Evolutionary conservation across 2,329 filamentous ascomycete species (phyloP).

Genomic region (Ascochyta lentis): DNA sequence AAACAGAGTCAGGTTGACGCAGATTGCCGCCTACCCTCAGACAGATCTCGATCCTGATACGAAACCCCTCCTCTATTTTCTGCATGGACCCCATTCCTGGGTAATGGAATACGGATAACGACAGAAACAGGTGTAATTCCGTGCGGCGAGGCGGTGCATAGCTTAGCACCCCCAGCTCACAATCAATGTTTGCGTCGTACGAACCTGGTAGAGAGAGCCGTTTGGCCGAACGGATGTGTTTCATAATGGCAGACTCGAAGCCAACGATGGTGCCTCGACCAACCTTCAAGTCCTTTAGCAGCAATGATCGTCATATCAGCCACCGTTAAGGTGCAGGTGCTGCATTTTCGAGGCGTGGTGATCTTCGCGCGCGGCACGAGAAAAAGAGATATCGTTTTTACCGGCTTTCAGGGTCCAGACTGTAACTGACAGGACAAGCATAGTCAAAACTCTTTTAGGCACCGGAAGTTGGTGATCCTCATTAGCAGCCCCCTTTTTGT

Average conservation of each 20-base stretch:
- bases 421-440: constrained; percentile 8
- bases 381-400: constrained; percentile 12
- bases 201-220: constrained; percentile 3
- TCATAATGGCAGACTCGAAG: background rate
- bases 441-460: constrained; percentile 3
- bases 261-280: background rate
- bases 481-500: constrained; percentile 3
- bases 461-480: constrained; percentile 1
- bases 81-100: constrained; percentile 7
- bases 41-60: constrained; percentile 6
- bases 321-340: constrained; percentile 4
- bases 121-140: constrained; percentile 6
- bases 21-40: background rate
- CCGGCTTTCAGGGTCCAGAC: constrained; percentile 15
- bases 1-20: constrained; percentile 3
- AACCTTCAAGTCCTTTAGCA: background rate
- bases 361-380: constrained; percentile 10
- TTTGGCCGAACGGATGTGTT: constrained; percentile 3
- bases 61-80: background rate
- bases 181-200: constrained; percentile 8
- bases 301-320: constrained; percentile 3
- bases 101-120: background rate
- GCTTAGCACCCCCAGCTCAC: constrained; percentile 3
- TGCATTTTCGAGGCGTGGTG: constrained; percentile 4
- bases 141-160: constrained; percentile 9